A percentile compares a stretch with the other conserved stretches of the same genome.
Evolutionary conservation across 345 rosid species (phyloP).

Genomic region (Pelargonium nanum): DNA sequence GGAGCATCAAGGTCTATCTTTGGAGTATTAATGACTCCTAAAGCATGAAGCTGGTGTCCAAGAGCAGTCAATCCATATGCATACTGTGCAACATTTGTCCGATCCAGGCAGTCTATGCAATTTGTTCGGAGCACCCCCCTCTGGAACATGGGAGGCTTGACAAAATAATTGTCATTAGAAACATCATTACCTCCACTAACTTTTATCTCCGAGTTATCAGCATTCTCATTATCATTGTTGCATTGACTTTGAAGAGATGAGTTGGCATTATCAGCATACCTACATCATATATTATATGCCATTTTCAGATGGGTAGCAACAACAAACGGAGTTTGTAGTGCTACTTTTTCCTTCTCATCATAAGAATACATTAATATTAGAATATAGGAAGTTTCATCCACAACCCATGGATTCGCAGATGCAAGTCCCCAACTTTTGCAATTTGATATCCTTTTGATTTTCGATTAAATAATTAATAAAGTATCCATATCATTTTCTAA

Average conservation of each 20-base stretch:
- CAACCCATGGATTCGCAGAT: too few relatives aligned
- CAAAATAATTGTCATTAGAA: conserved; percentile 40
- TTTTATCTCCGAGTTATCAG: conserved; percentile 33
- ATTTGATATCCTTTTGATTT: too few relatives aligned
- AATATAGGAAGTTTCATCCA: too few relatives aligned
- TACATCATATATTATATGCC: conserved; percentile 25
- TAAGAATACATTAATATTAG: too few relatives aligned
- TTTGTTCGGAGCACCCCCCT: conserved; percentile 91
- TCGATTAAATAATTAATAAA: too few relatives aligned
- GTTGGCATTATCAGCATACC: conserved; percentile 36
- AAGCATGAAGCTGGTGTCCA: conserved; percentile 77
- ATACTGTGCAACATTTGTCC: conserved; percentile 98
- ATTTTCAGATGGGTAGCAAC: conserved; percentile 8
- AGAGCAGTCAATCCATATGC: conserved; percentile 95
- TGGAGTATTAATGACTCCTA: conserved; percentile 53
- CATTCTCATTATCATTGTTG: conserved; percentile 35
- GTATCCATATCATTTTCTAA: too few relatives aligned
- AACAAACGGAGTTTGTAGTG: not conserved
- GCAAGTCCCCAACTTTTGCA: not conserved
- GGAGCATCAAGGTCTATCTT: conserved; percentile 72
- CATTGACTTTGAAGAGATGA: conserved; percentile 25
- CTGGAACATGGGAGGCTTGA: conserved; percentile 54
- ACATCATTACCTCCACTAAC: conserved; percentile 25
- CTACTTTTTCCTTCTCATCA: not conserved
- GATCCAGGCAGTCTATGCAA: conserved; percentile 97